phyloP scores from a whole-genome alignment of 1,284 basidiomycete species.

The Apiotrichum laibachii region DNA sequence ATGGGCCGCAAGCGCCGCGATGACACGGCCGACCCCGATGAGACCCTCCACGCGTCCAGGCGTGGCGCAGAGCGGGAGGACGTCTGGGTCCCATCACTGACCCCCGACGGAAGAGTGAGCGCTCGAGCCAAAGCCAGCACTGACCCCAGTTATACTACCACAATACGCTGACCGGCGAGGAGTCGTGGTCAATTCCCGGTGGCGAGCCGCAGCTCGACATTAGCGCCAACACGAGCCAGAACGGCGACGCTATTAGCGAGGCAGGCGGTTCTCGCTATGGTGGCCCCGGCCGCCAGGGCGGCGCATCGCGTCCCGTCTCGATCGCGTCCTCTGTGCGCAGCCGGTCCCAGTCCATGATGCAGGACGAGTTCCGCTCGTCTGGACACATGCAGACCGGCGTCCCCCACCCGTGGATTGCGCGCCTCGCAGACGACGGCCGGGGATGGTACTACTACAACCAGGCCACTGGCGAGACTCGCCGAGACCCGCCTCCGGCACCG shows the following conservation, averaged over 20 bases:
- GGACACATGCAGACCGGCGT: slow-evolving; percentile 56
- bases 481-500: slow-evolving; percentile 38
- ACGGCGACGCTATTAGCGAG: slow-evolving; percentile 1
- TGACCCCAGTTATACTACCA: slow-evolving; percentile 78
- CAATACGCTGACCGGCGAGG: slow-evolving; percentile 85
- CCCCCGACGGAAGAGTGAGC: slow-evolving; percentile 51
- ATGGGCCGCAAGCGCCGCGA: background rate
- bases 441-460: slow-evolving; percentile 77
- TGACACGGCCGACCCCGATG: slow-evolving; percentile 11
- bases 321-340: background rate
- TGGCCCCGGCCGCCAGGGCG: background rate
- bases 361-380: slow-evolving; percentile 34
- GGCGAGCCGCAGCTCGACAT: slow-evolving; percentile 55
- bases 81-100: slow-evolving; percentile 53
- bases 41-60: slow-evolving; percentile 14
- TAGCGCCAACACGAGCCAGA: slow-evolving; percentile 4
- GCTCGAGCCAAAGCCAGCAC: background rate
- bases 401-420: slow-evolving; percentile 74
- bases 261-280: slow-evolving; percentile 2
- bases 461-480: slow-evolving; percentile 63
- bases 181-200: slow-evolving; percentile 76
- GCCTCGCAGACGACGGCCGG: slow-evolving; percentile 77
- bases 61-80: slow-evolving; percentile 19
- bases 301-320: background rate
- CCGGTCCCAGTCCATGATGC: slow-evolving; percentile 6